A percentile compares a stretch with the other conserved stretches of the same genome.
These are phyloP conservation scores for Talaromyces liani DNA, from an alignment of 495 filamentous ascomycete species.

Conservation along the genomic window DNA sequence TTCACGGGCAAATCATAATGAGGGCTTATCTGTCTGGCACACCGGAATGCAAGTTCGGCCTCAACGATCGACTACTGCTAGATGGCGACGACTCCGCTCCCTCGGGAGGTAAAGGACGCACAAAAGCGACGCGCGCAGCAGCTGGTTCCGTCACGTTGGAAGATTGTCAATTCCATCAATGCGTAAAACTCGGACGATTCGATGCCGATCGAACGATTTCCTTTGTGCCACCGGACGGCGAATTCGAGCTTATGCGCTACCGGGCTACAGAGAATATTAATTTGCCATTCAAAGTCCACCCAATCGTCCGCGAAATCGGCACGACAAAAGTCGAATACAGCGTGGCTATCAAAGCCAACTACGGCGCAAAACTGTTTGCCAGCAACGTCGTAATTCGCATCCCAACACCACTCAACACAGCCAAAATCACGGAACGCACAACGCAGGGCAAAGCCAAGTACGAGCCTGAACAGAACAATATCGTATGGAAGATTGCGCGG, in stretches of 20 bases:
- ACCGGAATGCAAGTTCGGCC: slow-evolving; percentile 98
- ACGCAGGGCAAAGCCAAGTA: slow-evolving; percentile 97
- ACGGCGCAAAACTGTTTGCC: slow-evolving; percentile 90
- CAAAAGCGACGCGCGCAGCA: slow-evolving; percentile 88
- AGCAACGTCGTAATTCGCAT: slow-evolving; percentile 96
- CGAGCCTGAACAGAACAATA: slow-evolving; percentile 94
- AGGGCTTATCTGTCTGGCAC: slow-evolving; percentile 95
- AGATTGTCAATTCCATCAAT: slow-evolving; percentile 99
- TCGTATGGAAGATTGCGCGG: slow-evolving; percentile 97
- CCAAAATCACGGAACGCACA: slow-evolving; percentile 86
- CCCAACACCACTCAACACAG: slow-evolving; percentile 94
- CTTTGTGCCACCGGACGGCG: slow-evolving; percentile 95
- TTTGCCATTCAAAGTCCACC: slow-evolving; percentile 96
- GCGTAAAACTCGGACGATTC: slow-evolving; percentile 95
- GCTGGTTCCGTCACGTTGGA: slow-evolving; percentile 94
- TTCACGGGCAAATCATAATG: slow-evolving; percentile 98
- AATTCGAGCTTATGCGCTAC: slow-evolving; percentile 99
- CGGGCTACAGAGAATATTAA: slow-evolving; percentile 99
- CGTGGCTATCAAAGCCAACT: slow-evolving; percentile 95
- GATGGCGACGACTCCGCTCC: slow-evolving; percentile 65
- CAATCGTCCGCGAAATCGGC: slow-evolving; percentile 94
- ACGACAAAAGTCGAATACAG: slow-evolving; percentile 98
- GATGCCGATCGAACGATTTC: slow-evolving; percentile 96
- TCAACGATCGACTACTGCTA: slow-evolving; percentile 90
- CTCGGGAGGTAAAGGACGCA: slow-evolving; percentile 38